A percentile compares a stretch with the other conserved stretches of the same genome.
These are phyloP conservation scores for Claviceps citrina DNA, from an alignment of 2,329 filamentous ascomycete genomes.

Conservation along the genomic window DNA sequence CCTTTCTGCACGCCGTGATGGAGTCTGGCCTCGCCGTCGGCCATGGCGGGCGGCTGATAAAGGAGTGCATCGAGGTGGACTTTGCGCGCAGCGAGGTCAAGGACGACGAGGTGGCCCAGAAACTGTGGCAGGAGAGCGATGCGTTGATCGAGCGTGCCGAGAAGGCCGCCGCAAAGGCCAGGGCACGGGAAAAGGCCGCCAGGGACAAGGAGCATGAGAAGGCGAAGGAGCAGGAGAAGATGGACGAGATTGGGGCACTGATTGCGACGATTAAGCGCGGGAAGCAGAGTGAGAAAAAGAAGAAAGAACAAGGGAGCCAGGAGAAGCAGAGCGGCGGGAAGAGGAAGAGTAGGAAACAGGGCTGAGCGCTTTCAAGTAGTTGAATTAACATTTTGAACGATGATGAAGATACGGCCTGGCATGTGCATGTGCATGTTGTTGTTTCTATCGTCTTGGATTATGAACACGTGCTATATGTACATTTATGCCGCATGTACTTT, in stretches of 20 bases:
- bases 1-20: slow-evolving; percentile 73
- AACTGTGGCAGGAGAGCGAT: slow-evolving; percentile 81
- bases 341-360: not conserved
- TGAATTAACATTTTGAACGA: not conserved
- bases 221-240: slow-evolving; percentile 19
- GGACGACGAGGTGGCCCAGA: slow-evolving; percentile 67
- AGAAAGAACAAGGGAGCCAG: not conserved
- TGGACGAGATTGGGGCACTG: slow-evolving; percentile 21
- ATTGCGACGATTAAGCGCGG: slow-evolving; percentile 30
- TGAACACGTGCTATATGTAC: too few species aligned
- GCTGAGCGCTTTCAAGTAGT: not conserved
- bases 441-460: too few species aligned
- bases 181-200: slow-evolving; percentile 26
- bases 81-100: slow-evolving; percentile 57
- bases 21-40: slow-evolving; percentile 53
- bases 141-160: slow-evolving; percentile 68
- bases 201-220: slow-evolving; percentile 18
- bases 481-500: too few species aligned
- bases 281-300: slow-evolving; percentile 18
- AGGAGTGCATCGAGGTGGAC: slow-evolving; percentile 71
- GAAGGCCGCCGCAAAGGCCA: slow-evolving; percentile 53
- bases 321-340: not conserved
- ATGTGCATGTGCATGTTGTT: not conserved
- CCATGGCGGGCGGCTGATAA: slow-evolving; percentile 57
- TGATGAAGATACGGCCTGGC: too few species aligned